Conservation (phyloP, 805 yeast genomes). For the Monosporozyma unispora region DNA sequence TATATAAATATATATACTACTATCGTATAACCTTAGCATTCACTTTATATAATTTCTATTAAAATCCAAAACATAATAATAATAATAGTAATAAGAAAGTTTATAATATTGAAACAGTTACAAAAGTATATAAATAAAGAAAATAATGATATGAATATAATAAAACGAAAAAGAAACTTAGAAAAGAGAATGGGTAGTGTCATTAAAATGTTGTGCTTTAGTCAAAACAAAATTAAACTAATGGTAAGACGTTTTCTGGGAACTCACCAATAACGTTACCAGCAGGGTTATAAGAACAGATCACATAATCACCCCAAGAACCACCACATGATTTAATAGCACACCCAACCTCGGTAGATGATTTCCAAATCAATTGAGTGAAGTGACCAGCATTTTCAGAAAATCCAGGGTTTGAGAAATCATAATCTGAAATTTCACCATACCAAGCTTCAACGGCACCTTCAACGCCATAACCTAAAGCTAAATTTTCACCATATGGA, state of each 20-base stretch:
- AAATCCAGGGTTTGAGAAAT: conserved; percentile 29
- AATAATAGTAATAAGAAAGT: neutral
- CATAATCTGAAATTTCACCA: conserved; percentile 47
- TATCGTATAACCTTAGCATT: neutral
- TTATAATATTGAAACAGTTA: neutral
- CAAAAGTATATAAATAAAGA: neutral
- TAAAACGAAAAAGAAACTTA: conserved; percentile 33
- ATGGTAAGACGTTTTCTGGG: conserved; percentile 10
- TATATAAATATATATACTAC: neutral
- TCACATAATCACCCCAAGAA: conserved; percentile 37
- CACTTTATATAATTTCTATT: neutral
- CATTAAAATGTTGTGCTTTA: no score
- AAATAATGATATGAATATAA: conserved; percentile 27
- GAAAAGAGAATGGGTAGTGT: no score
- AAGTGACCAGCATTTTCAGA: conserved; percentile 50
- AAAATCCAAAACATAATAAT: neutral
- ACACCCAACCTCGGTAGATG: conserved; percentile 56
- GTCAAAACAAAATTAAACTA: neutral
- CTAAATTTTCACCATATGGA: conserved; percentile 66
- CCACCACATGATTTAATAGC: conserved; percentile 22
- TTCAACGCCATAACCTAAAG: conserved; percentile 44
- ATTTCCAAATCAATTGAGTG: conserved; percentile 66
- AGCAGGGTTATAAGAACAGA: conserved; percentile 55
- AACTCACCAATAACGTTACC: conserved; percentile 37
- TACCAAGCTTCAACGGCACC: conserved; percentile 59